Evolutionary conservation across 202 grass and related monocot species (phyloP).

Genomic region (Cymbopogon flexuosus): DNA sequence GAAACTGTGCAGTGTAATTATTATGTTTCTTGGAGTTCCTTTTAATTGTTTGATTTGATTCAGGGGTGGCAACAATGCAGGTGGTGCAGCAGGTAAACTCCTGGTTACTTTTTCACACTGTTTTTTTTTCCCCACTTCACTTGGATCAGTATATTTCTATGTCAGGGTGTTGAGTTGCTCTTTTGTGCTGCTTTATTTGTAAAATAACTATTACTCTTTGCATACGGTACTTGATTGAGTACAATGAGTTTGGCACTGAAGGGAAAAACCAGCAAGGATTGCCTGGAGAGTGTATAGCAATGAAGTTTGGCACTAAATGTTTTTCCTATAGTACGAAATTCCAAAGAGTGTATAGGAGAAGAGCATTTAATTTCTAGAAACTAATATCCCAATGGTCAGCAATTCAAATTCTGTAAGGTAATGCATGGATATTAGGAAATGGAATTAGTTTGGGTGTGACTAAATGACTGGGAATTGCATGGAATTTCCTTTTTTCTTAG

Average conservation of each 20-base stretch:
- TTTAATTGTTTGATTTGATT: constrained; percentile 38
- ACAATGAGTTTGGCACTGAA: not conserved
- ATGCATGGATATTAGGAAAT: constrained; percentile 3
- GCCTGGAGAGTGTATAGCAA: too few species aligned
- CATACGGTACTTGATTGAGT: not conserved
- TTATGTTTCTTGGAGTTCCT: not conserved
- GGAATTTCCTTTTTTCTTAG: not conserved
- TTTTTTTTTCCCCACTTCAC: not conserved
- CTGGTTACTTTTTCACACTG: not conserved
- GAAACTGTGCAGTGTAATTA: not conserved
- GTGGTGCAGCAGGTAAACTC: constrained; percentile 45
- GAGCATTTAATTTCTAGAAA: not conserved
- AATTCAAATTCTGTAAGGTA: not conserved
- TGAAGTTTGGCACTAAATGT: too few species aligned
- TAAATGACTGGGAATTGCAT: not conserved
- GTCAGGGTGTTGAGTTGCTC: constrained; percentile 9
- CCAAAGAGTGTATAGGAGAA: not conserved
- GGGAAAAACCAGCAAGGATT: not conserved
- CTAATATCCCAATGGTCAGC: not conserved
- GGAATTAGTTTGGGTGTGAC: not conserved
- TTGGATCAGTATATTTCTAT: not conserved
- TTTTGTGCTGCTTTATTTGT: not conserved
- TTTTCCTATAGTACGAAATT: not conserved
- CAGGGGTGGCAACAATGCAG: constrained; percentile 61
- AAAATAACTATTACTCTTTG: not conserved